Conservation (phyloP, 768 basidiomycete species). For the Suillus fuscotomentosus region DNA sequence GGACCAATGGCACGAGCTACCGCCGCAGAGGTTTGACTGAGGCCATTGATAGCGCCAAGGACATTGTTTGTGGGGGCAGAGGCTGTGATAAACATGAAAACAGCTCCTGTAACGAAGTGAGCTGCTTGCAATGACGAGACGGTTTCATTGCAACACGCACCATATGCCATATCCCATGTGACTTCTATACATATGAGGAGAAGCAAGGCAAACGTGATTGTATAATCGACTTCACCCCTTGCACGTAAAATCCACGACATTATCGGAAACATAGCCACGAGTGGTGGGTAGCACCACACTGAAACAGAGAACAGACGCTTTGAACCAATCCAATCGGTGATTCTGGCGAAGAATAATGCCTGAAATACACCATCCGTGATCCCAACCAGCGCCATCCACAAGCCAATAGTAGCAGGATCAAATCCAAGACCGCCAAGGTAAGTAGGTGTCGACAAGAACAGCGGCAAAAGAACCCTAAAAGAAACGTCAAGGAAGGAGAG, state of each 20-base stretch:
- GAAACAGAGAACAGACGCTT: slow-evolving; percentile 39
- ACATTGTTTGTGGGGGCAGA: slow-evolving; percentile 53
- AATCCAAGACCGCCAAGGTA: slow-evolving; percentile 43
- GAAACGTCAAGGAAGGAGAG: slow-evolving; percentile 44
- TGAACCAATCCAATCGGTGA: slow-evolving; percentile 41
- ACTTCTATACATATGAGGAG: slow-evolving; percentile 21
- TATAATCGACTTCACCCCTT: slow-evolving; percentile 28
- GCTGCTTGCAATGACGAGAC: not conserved
- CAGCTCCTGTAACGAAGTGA: slow-evolving; percentile 37
- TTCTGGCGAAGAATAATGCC: slow-evolving; percentile 36
- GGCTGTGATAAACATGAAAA: slow-evolving; percentile 52
- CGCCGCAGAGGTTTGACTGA: slow-evolving; percentile 48
- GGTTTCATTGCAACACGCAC: slow-evolving; percentile 24
- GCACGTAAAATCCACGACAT: slow-evolving; percentile 38
- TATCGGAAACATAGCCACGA: slow-evolving; percentile 44
- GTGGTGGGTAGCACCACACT: slow-evolving; percentile 36
- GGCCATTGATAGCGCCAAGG: slow-evolving; percentile 58
- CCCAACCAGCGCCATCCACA: slow-evolving; percentile 35
- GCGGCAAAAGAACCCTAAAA: slow-evolving; percentile 38
- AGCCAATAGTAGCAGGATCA: slow-evolving; percentile 40
- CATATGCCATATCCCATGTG: slow-evolving; percentile 41
- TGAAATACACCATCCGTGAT: slow-evolving; percentile 39
- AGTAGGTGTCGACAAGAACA: slow-evolving; percentile 45
- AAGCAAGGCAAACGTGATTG: slow-evolving; percentile 37
- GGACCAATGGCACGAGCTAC: slow-evolving; percentile 51